These are phyloP conservation scores for Wickerhamiella allomyrinae DNA, from an alignment of 805 yeast genomes.

Conservation along the genomic window DNA sequence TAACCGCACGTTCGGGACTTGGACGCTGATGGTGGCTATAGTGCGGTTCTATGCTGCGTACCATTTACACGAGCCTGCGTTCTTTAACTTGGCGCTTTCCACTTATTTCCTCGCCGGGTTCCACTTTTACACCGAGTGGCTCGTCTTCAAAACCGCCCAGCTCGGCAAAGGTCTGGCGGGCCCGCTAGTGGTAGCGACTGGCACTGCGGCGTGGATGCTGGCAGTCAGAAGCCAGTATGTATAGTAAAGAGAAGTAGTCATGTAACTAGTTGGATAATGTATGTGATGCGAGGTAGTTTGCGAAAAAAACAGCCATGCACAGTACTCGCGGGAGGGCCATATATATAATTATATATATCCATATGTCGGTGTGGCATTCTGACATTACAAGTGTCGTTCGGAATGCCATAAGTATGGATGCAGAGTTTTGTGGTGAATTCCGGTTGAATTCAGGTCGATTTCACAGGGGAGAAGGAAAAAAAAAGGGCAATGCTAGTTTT, in stretches of 20 bases:
- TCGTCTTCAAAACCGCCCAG: slow-evolving; percentile 61
- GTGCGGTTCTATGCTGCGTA: slow-evolving; percentile 82
- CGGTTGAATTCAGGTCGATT: no score
- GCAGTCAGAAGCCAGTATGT: slow-evolving; percentile 5
- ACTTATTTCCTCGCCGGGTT: slow-evolving; percentile 69
- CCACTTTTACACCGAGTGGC: slow-evolving; percentile 78
- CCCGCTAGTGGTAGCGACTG: slow-evolving; percentile 68
- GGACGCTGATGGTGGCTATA: slow-evolving; percentile 81
- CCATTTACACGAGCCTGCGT: slow-evolving; percentile 48
- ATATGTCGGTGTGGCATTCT: no score
- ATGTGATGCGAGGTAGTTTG: no score
- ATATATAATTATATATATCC: no score
- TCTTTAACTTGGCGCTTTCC: slow-evolving; percentile 65
- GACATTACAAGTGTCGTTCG: no score
- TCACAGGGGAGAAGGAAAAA: no score
- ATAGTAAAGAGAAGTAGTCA: background rate
- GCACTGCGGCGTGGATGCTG: slow-evolving; percentile 71
- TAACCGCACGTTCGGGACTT: slow-evolving; percentile 96
- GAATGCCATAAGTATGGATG: no score
- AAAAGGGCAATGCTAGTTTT: no score
- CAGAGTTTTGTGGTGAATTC: no score
- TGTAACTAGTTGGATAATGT: no score
- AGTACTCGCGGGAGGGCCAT: no score
- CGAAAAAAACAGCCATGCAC: no score
- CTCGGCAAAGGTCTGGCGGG: slow-evolving; percentile 82